Base-by-base conservation (phyloP, 768 basidiomycete species). In the Boletus patriciae region DNA sequence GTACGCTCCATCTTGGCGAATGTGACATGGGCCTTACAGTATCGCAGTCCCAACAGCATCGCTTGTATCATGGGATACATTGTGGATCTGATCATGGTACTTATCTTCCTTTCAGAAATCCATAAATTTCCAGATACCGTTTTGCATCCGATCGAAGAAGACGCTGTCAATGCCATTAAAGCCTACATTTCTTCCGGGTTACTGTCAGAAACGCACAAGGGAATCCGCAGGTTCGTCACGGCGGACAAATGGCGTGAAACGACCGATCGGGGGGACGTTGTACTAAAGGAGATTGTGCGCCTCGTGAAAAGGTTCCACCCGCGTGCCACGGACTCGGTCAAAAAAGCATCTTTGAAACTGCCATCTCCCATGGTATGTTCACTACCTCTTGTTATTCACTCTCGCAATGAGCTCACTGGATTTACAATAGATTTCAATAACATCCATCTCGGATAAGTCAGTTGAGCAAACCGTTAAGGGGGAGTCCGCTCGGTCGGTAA, bases 21-120 rank as follows among this genome's bases (percentile, higher is more conserved):
- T 55, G 21, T 11, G 21, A 41, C 19, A 18, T 31, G 12, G 5
- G 18, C 33, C 38, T 42, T 31, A 55, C 46, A 34, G 16, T 6
- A 29, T 38, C 33, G 33, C 33, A 55, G 54, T 5, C 54, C 38
- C 16, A 42, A 36, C 25, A 46, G 29, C 21, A 43, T 55, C 25
- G 36, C 46, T 27, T 49, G 41, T 31, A 43, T 55, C 33, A 49
- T 55, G 40, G 54, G 40, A 36, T 55, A 55, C n/a, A 49, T 55
- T 18, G 46, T 48, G 12, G 54, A 55, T 42, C 23, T 55, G 31
- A 21, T 55, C 31, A 12, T 49, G 15, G 46, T 55, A 21, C 13
- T 49, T 4, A 48, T 27, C 19, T 49, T 55, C 41, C 54, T 55
- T 13, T 42, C 53, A 34, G 53, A 54, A 33, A 48, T 48, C 12